Evolutionary conservation across 306 rosid genomes (phyloP).

Genomic region (Inga leiocalycina): DNA sequence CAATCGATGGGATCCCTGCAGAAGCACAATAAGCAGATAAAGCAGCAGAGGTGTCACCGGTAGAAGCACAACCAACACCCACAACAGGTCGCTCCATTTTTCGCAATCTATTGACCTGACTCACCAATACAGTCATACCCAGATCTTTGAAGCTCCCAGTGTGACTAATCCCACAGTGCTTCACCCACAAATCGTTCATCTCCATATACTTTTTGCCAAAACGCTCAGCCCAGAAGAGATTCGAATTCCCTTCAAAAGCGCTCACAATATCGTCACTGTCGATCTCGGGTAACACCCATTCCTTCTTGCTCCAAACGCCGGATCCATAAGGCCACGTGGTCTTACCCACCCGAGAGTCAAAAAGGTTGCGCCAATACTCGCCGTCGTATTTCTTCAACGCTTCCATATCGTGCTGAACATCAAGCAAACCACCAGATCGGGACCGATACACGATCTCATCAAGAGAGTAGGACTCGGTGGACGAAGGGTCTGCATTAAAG

Average conservation of each 20-base stretch:
- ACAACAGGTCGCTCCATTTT: slow-evolving; percentile 72
- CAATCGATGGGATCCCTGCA: slow-evolving; percentile 75
- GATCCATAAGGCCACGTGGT: slow-evolving; percentile 92
- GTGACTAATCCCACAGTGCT: slow-evolving; percentile 88
- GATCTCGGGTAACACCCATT: slow-evolving; percentile 86
- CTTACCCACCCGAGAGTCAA: slow-evolving; percentile 76
- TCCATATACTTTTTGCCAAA: slow-evolving; percentile 70
- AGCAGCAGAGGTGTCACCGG: slow-evolving; percentile 85
- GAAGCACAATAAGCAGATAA: slow-evolving; percentile 77
- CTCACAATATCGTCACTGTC: slow-evolving; percentile 66
- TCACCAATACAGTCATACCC: slow-evolving; percentile 87
- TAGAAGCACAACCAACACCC: slow-evolving; percentile 87
- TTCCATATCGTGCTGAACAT: slow-evolving; percentile 69
- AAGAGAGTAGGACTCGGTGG: slow-evolving; percentile 73
- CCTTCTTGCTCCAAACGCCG: slow-evolving; percentile 89
- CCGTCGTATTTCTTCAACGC: slow-evolving; percentile 75
- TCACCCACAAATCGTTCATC: slow-evolving; percentile 87
- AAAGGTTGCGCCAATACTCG: slow-evolving; percentile 74
- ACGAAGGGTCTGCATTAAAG: slow-evolving; percentile 58
- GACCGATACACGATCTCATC: slow-evolving; percentile 88
- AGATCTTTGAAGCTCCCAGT: slow-evolving; percentile 84
- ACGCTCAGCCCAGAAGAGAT: slow-evolving; percentile 91
- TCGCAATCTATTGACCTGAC: slow-evolving; percentile 75
- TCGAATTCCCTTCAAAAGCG: slow-evolving; percentile 84
- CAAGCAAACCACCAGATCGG: slow-evolving; percentile 73